Evolutionary conservation across 2,329 filamentous ascomycete species (phyloP).

Genomic region (Nothopassalora personata): DNA sequence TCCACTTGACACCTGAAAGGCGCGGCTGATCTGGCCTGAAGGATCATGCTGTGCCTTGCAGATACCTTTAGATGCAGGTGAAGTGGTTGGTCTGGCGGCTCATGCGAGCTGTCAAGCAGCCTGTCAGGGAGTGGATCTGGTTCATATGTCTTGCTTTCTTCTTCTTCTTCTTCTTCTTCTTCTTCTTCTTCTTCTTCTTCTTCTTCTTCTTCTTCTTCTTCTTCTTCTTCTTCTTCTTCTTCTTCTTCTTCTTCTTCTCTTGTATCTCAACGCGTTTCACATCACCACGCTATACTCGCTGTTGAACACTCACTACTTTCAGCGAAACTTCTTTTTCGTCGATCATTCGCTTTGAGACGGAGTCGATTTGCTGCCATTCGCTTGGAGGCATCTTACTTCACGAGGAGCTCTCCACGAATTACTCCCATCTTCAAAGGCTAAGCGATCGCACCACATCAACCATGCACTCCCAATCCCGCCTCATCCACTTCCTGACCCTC

Average conservation of each 20-base stretch:
- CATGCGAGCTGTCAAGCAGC: background rate
- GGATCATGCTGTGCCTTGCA: background rate
- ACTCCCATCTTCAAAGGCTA: background rate
- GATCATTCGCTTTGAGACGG: background rate
- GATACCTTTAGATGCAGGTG: background rate
- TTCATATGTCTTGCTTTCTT: background rate
- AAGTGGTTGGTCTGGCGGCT: background rate
- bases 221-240: background rate
- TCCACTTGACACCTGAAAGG: background rate
- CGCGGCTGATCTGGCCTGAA: background rate
- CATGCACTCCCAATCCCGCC: conserved; percentile 14
- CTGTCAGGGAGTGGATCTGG: background rate
- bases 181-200: too few relatives aligned
- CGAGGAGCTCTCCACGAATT: background rate
- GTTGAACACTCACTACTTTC: background rate
- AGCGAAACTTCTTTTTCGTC: background rate
- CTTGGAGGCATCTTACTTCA: background rate
- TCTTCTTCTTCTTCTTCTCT: too few relatives aligned
- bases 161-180: too few relatives aligned
- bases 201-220: too few relatives aligned
- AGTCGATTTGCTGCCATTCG: background rate
- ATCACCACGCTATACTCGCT: too few relatives aligned
- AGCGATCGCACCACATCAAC: background rate
- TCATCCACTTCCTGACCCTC: conserved; percentile 7
- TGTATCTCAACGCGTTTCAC: too few relatives aligned